These are phyloP conservation scores for Elsinoe arachidis DNA, from an alignment of 2,329 filamentous ascomycete genomes.

Conservation along the genomic window DNA sequence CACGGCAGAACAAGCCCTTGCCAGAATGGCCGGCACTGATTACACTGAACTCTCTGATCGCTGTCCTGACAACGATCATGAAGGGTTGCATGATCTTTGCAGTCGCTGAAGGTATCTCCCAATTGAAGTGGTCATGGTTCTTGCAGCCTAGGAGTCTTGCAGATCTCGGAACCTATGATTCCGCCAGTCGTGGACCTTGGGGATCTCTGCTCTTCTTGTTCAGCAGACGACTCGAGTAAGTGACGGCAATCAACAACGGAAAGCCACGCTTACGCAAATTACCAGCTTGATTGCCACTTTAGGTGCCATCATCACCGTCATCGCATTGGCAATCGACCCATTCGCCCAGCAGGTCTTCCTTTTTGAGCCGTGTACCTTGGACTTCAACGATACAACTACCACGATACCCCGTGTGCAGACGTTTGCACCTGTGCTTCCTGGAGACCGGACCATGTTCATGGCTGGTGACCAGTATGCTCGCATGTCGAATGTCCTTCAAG, in stretches of 20 bases:
- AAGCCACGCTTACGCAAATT: slow-evolving; percentile 13
- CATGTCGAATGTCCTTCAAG: neutral
- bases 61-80: slow-evolving; percentile 12
- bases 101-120: slow-evolving; percentile 11
- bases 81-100: slow-evolving; percentile 12
- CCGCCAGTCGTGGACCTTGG: slow-evolving; percentile 27
- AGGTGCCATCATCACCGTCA: slow-evolving; percentile 25
- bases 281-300: slow-evolving; percentile 16
- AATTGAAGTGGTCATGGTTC: slow-evolving; percentile 17
- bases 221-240: neutral
- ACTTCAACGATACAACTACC: neutral
- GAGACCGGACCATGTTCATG: neutral
- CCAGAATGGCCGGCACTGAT: slow-evolving; percentile 15
- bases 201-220: slow-evolving; percentile 24
- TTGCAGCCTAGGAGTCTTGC: slow-evolving; percentile 8
- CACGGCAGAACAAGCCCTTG: slow-evolving; percentile 9
- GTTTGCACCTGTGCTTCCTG: neutral
- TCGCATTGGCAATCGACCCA: slow-evolving; percentile 15
- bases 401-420: slow-evolving; percentile 1
- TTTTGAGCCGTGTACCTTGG: neutral
- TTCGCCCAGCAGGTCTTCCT: slow-evolving; percentile 12
- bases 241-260: neutral
- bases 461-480: neutral
- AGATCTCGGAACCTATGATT: slow-evolving; percentile 28
- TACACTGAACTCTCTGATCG: slow-evolving; percentile 13